Percentiles rank a stretch among this genome's conserved stretches.
Conservation (phyloP, 2,329 filamentous ascomycete species). For the Endothia cerciana region DNA sequence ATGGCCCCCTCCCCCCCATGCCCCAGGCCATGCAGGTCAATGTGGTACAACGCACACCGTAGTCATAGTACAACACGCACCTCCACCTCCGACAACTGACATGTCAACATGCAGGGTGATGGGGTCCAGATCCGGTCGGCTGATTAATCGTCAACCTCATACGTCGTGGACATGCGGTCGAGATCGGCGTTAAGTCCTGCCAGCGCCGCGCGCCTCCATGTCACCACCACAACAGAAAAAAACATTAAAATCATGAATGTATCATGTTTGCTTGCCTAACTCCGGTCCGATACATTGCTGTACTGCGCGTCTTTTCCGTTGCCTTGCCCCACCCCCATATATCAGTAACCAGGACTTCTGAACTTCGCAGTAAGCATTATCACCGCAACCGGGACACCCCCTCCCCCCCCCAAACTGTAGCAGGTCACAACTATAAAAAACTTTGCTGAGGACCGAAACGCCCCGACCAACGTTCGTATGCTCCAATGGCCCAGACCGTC, state of each 20-base stretch:
- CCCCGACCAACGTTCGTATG: conserved; percentile 25
- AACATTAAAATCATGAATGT: background rate
- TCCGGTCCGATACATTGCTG: conserved; percentile 28
- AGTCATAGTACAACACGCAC: background rate
- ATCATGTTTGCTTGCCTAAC: background rate
- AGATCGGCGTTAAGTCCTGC: too few relatives aligned
- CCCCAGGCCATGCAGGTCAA: conserved; percentile 19
- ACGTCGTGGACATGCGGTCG: background rate
- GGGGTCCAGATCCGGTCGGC: background rate
- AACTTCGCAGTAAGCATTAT: background rate
- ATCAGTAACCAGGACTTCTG: background rate
- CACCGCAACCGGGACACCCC: conserved; percentile 10
- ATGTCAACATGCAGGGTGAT: background rate
- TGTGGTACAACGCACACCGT: conserved; percentile 1
- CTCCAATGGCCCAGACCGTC: conserved; percentile 19
- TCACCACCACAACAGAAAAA: background rate
- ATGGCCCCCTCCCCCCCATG: background rate
- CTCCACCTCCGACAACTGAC: conserved; percentile 3
- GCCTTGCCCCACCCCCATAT: conserved; percentile 15
- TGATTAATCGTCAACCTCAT: background rate
- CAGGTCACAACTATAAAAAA: conserved; percentile 8
- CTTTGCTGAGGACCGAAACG: conserved; percentile 17
- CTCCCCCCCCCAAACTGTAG: background rate
- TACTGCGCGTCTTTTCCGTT: conserved; percentile 27
- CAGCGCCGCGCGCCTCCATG: too few relatives aligned